Conservation (phyloP, 1,284 basidiomycete genomes). For the Ustilago shanxiensis region DNA sequence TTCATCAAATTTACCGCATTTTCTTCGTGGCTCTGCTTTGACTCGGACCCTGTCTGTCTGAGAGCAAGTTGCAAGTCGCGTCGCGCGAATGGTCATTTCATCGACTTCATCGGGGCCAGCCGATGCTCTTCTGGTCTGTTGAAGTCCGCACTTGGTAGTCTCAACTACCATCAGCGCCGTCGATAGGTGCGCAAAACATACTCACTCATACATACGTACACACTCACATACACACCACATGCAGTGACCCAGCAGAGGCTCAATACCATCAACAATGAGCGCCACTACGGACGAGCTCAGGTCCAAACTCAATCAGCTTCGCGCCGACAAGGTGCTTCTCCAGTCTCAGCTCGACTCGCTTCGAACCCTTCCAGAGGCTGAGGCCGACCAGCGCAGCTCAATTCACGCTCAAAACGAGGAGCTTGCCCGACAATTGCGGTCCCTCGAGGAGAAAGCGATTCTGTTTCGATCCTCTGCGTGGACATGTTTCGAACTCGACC, state of each 20-base stretch:
- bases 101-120: too few relatives aligned
- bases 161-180: constrained; percentile 5
- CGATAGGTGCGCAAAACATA: neutral
- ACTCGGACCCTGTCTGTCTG: neutral
- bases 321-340: constrained; percentile 41
- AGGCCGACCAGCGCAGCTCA: neutral
- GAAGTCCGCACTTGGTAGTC: neutral
- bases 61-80: constrained; percentile 16
- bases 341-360: constrained; percentile 42
- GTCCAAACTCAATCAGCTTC: constrained; percentile 30
- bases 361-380: constrained; percentile 19
- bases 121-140: neutral
- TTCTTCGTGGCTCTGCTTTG: neutral
- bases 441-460: constrained; percentile 50
- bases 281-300: constrained; percentile 32
- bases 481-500: constrained; percentile 59
- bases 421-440: constrained; percentile 29
- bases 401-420: constrained; percentile 31
- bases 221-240: too few relatives aligned
- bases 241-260: constrained; percentile 10
- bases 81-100: too few relatives aligned
- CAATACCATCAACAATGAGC: constrained; percentile 7
- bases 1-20: neutral
- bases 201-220: too few relatives aligned
- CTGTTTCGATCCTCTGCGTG: constrained; percentile 52